Evolutionary conservation across 495 filamentous ascomycete genomes (phyloP).

Genomic region (Lasiosphaeria ovina): DNA sequence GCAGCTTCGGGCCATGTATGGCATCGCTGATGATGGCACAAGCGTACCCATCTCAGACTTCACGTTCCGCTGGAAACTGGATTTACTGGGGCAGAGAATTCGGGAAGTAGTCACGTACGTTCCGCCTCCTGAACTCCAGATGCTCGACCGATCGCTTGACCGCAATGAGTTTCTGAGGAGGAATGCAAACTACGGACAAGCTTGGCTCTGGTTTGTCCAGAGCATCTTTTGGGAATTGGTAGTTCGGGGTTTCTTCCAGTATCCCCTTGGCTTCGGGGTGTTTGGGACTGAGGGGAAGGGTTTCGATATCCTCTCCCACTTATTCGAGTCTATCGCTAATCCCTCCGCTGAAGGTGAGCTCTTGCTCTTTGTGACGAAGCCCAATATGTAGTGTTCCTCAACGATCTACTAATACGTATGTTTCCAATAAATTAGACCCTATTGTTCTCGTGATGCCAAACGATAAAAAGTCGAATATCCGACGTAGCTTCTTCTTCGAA

Average conservation of each 20-base stretch:
- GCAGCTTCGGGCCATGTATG: too few relatives aligned
- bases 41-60: too few relatives aligned
- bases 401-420: background rate
- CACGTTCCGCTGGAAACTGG: too few relatives aligned
- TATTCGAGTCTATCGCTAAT: background rate
- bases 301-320: background rate
- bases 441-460: background rate
- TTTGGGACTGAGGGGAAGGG: conserved; percentile 8
- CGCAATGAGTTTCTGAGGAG: too few relatives aligned
- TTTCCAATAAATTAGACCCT: background rate
- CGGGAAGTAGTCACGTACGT: too few relatives aligned
- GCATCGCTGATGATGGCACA: too few relatives aligned
- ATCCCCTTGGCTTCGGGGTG: conserved; percentile 10
- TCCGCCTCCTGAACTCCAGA: too few relatives aligned
- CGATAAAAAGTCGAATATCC: conserved; percentile 4
- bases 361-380: background rate
- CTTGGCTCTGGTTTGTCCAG: conserved; percentile 6
- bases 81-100: too few relatives aligned
- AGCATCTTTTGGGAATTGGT: conserved; percentile 1
- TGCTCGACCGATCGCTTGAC: too few relatives aligned
- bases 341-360: background rate
- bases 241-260: conserved; percentile 6
- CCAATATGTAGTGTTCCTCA: too few relatives aligned
- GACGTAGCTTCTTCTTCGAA: conserved; percentile 1
- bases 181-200: too few relatives aligned